Base-by-base conservation (phyloP, 2,329 filamentous ascomycete species). In the Didymella segeticola region DNA sequence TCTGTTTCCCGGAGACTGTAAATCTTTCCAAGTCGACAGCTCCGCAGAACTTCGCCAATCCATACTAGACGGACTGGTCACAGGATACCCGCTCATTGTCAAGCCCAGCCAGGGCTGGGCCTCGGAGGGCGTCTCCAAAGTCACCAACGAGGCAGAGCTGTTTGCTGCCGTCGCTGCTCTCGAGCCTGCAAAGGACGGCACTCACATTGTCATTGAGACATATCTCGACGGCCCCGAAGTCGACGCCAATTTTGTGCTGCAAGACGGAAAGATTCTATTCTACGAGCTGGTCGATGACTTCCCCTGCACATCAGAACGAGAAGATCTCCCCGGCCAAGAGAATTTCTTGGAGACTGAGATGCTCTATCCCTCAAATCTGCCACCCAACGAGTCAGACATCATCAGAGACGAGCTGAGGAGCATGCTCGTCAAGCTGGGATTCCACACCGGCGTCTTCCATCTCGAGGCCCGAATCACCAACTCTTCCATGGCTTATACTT, bases 81-180 rank as follows among this genome's bases (percentile, higher is more conserved):
- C 9, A 20, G 26, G 3, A 22, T 52, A 39, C 41, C 56, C 56
- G 3, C 45, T 76, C 7, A 70, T 78, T 33, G 69, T 77, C 15
- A 78, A 78, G 60, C 76, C 77, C 0, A 68, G 64, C 26, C 60
- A 49, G 1, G 75, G 74, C 4, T 72, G 71, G 63, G 59, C 54
- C 33, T 69, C 61, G 11, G 67, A 74, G 23, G 64, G 74, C 15
- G 75, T 78, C 6, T 53, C 56, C 30, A 72, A 67, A 43, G 72
- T 72, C 5, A 31, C 60, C 23, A 61, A 70, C 43, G 43, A 56
- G 12, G 42, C 47, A 0, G 63, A 73, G 33, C 60, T 78, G 29
- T 37, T 50, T 8, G 43, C 30, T 15, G 63, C 29, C 29, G 49
- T 60, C n/a, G n/a, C n/a, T 56, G 69, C 61, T 19, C 58, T n/a